phyloP scores from a whole-genome alignment of 768 basidiomycete genomes.

The Sarcomyxa edulis region DNA sequence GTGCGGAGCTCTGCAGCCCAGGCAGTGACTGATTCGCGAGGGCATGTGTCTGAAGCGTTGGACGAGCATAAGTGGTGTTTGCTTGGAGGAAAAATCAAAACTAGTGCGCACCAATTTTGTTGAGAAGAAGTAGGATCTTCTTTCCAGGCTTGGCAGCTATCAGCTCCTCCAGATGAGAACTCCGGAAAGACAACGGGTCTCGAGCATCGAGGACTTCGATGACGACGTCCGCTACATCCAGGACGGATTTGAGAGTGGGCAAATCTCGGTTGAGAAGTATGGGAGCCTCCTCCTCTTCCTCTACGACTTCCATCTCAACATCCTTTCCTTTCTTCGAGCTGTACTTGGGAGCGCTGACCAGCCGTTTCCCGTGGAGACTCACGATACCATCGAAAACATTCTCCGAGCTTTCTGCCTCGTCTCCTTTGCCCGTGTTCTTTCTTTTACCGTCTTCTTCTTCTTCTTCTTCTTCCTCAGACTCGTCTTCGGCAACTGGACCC shows the following conservation, averaged over 20 bases:
- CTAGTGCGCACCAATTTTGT: slow-evolving; percentile 80
- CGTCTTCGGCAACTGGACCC: slow-evolving; percentile 15
- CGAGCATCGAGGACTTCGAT: slow-evolving; percentile 80
- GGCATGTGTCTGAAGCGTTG: slow-evolving; percentile 65
- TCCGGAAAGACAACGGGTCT: slow-evolving; percentile 73
- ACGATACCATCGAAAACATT: slow-evolving; percentile 43
- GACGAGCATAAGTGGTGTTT: not conserved
- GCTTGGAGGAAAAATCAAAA: slow-evolving; percentile 1
- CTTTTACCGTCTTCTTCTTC: too few species aligned
- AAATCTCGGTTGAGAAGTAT: slow-evolving; percentile 59
- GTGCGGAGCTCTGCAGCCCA: slow-evolving; percentile 65
- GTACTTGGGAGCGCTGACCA: too few species aligned
- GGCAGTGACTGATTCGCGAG: slow-evolving; percentile 64
- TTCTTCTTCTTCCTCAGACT: slow-evolving; percentile 21
- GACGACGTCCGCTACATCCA: slow-evolving; percentile 76
- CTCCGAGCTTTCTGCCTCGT: slow-evolving; percentile 18
- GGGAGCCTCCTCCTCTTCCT: slow-evolving; percentile 53
- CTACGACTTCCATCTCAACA: slow-evolving; percentile 26
- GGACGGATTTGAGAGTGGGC: slow-evolving; percentile 56
- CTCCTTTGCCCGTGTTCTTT: too few species aligned
- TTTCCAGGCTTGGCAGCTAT: slow-evolving; percentile 34
- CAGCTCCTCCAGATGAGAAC: slow-evolving; percentile 55
- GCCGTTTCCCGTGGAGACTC: slow-evolving; percentile 36
- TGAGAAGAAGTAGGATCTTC: slow-evolving; percentile 64
- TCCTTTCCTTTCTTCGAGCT: too few species aligned